A percentile compares a stretch with the other conserved stretches of the same genome.
These are phyloP conservation scores for Nicotiana noctiflora DNA, from an alignment of 257 asterid genomes.

Conservation along the genomic window DNA sequence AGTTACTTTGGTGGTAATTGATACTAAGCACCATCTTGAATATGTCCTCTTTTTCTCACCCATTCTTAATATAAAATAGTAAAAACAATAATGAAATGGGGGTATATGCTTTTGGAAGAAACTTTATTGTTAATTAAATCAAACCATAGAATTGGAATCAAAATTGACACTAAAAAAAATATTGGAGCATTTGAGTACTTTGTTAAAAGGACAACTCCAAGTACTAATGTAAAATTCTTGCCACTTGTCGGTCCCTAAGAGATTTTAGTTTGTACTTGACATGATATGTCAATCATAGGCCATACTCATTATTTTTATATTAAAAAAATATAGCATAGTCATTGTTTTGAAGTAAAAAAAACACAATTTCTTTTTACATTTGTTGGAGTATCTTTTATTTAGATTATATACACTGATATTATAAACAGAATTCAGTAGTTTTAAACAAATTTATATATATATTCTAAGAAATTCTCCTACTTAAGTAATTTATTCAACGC, in stretches of 20 bases:
- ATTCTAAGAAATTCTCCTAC: no score
- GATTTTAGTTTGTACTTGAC: neutral
- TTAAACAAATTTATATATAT: no score
- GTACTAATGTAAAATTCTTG: conserved; percentile 6
- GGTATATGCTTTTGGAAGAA: conserved; percentile 18
- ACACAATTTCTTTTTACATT: no score
- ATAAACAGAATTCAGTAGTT: no score
- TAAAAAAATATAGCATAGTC: neutral
- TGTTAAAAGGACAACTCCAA: neutral
- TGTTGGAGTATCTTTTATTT: no score
- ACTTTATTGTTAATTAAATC: neutral
- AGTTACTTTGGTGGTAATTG: conserved; percentile 34
- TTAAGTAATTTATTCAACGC: no score
- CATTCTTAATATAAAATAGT: conserved; percentile 6
- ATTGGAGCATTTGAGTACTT: neutral
- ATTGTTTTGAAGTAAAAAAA: no score
- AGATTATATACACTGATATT: no score
- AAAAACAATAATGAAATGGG: conserved; percentile 7
- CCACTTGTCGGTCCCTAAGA: conserved; percentile 9
- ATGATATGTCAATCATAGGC: conserved; percentile 13
- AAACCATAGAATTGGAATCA: conserved; percentile 12
- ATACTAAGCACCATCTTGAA: conserved; percentile 56
- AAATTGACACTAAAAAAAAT: neutral
- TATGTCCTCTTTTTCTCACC: conserved; percentile 33
- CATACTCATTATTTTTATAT: neutral